phyloP scores from a whole-genome alignment of 2,329 filamentous ascomycete species.

The Truncatella angustata region DNA sequence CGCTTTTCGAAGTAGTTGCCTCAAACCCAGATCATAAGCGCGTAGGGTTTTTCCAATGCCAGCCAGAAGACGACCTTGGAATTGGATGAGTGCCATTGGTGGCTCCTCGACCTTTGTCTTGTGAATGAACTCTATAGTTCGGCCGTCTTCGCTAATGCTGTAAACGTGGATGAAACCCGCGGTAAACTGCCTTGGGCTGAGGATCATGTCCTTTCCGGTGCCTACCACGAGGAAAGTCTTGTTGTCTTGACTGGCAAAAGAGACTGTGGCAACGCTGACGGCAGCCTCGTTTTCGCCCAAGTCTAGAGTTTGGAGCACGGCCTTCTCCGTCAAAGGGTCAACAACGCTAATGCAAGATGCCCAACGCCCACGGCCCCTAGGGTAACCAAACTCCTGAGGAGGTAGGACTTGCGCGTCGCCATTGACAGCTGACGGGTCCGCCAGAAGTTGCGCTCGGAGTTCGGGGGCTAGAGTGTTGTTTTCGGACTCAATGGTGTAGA shows the following conservation, averaged over 20 bases:
- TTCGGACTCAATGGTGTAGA: constrained; percentile 92
- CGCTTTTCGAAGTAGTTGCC: constrained; percentile 87
- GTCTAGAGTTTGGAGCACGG: constrained; percentile 74
- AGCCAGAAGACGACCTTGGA: constrained; percentile 87
- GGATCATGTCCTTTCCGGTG: constrained; percentile 84
- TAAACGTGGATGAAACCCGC: constrained; percentile 91
- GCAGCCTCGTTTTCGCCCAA: constrained; percentile 89
- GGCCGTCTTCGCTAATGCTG: constrained; percentile 82
- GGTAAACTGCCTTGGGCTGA: constrained; percentile 71
- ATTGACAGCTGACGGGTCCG: constrained; percentile 68
- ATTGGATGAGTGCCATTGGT: constrained; percentile 83
- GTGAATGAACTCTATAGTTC: constrained; percentile 88
- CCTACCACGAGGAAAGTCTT: constrained; percentile 92
- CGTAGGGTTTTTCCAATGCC: constrained; percentile 80
- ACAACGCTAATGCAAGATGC: constrained; percentile 93
- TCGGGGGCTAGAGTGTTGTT: constrained; percentile 84
- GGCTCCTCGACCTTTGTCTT: constrained; percentile 92
- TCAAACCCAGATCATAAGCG: constrained; percentile 90
- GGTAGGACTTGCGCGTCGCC: constrained; percentile 70
- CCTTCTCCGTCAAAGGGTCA: constrained; percentile 75
- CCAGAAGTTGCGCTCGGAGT: constrained; percentile 71
- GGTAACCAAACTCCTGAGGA: constrained; percentile 84
- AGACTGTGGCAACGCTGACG: constrained; percentile 78
- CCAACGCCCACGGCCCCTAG: constrained; percentile 82
- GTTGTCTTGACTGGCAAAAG: constrained; percentile 85